Base-by-base conservation (phyloP, 371 early-diverging fungal species). In the Capillidium heterosporum region DNA sequence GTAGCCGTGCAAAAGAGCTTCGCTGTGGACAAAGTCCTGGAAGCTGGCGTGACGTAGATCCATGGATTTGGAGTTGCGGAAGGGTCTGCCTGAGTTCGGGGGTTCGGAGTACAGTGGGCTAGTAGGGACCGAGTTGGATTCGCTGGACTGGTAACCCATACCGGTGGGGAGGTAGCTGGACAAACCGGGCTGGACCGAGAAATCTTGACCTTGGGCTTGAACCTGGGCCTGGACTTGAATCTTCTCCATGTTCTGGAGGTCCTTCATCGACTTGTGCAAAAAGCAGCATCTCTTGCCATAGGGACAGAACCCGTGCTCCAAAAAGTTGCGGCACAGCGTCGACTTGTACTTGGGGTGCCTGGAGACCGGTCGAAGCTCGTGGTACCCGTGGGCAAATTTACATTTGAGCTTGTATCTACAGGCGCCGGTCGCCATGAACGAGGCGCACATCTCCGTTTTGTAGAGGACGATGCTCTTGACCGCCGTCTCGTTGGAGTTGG, bases 231-330 rank as follows among this genome's bases (percentile, higher is more conserved):
- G n/a, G n/a, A n/a, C n/a, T n/a, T n/a, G n/a, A n/a, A n/a, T n/a
- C 15, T 41, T 27, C 24, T 26, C 64, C 43, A 62, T 62, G 11
- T 65, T 35, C 13, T 35, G 35, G 13, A 35, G 35, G 13, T 35
- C 35, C 35, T 35, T 35, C 35, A 35, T 62, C 0, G 62, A 59
- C 11, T 66, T 63, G 65, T 98, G 99, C 17, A 91, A 84, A 74
- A 95, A 98, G 54, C 93, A 91, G 70, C 99, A 98, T 58, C 90
- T 89, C 29, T 79, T 80, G 17, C 90, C 93, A 67, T 95, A 98
- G 3, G 83, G 82, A 69, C 99, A 98, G 27, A 74, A 72, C 19
- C 95, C 96, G 10, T 84, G 84, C 58, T 81, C 79, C 69, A 87
- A 87, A 71, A 81, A 95, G 10, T 86, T 87, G 51, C 85, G 80